Evolutionary conservation across 768 basidiomycete species (phyloP).

Genomic region (Mycena maculata): DNA sequence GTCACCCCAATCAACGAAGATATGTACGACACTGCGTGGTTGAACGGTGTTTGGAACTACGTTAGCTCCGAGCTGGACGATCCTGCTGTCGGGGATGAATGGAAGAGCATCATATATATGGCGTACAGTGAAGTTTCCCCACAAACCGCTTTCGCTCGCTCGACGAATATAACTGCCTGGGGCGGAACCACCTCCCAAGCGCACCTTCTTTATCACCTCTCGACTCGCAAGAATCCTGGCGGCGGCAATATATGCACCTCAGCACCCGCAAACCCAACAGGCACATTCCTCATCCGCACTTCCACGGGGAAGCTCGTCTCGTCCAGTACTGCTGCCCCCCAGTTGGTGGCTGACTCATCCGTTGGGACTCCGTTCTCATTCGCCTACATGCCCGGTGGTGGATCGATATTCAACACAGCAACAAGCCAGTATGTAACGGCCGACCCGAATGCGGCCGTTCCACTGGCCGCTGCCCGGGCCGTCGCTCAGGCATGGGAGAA

Average conservation of each 20-base stretch:
- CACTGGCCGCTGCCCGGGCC: constrained; percentile 41
- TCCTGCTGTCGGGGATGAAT: constrained; percentile 43
- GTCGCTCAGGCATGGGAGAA: constrained; percentile 44
- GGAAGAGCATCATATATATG: constrained; percentile 50
- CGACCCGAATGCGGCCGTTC: constrained; percentile 42
- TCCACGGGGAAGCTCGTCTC: constrained; percentile 39
- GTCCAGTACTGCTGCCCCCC: constrained; percentile 34
- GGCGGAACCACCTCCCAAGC: constrained; percentile 48
- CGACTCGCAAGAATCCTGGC: constrained; percentile 45
- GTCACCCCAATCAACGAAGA: constrained; percentile 50
- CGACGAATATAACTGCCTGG: constrained; percentile 46
- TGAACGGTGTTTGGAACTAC: constrained; percentile 43
- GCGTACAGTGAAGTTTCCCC: constrained; percentile 46
- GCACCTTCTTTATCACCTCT: constrained; percentile 47
- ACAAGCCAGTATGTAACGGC: constrained; percentile 46
- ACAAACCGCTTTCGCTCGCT: constrained; percentile 41
- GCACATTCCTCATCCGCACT: constrained; percentile 45
- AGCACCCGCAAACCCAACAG: constrained; percentile 41
- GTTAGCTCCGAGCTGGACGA: constrained; percentile 42
- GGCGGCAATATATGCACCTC: constrained; percentile 43
- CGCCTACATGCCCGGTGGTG: constrained; percentile 45
- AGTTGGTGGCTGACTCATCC: constrained; percentile 41
- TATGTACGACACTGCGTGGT: constrained; percentile 48
- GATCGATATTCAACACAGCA: constrained; percentile 41
- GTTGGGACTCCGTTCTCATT: constrained; percentile 39